A percentile compares a stretch with the other conserved stretches of the same genome.
Conservation (phyloP, 2,329 filamentous ascomycete species). For the Zymoseptoria passerinii region DNA sequence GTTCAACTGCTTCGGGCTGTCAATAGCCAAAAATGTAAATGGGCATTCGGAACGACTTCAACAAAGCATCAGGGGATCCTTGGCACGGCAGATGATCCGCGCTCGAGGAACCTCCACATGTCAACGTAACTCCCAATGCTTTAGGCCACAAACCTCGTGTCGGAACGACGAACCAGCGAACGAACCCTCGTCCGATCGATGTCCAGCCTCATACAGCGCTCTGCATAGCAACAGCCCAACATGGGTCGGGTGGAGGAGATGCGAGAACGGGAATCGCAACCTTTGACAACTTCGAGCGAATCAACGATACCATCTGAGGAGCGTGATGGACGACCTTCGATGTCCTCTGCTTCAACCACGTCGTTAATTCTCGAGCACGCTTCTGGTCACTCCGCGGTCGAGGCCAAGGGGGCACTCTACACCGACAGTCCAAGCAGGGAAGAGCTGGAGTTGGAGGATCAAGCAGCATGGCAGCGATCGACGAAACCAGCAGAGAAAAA, state of each 20-base stretch:
- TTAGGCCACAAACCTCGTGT: neutral
- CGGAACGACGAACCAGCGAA: neutral
- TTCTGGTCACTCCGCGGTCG: conserved; percentile 44
- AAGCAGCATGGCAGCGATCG: conserved; percentile 35
- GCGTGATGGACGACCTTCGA: conserved; percentile 39
- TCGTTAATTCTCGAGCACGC: conserved; percentile 75
- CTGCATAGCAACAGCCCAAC: conserved; percentile 3
- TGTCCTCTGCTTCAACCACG: conserved; percentile 73
- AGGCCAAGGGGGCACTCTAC: conserved; percentile 41
- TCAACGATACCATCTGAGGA: conserved; percentile 26
- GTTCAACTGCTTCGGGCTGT: neutral
- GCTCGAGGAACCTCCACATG: neutral
- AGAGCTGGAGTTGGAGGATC: conserved; percentile 46
- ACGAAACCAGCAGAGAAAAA: conserved; percentile 54
- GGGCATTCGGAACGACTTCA: neutral
- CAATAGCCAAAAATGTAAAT: neutral
- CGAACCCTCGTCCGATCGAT: neutral
- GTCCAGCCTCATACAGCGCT: neutral
- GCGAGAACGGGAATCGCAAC: conserved; percentile 39
- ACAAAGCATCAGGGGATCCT: neutral
- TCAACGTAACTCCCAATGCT: neutral
- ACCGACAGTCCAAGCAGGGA: conserved; percentile 26
- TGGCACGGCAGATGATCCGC: neutral
- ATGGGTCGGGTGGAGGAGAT: conserved; percentile 15
- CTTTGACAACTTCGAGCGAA: conserved; percentile 33